A percentile compares a stretch with the other conserved stretches of the same genome.
Conservation (phyloP, 176 grass and related monocot genomes). For the Dendrocalamus sinicus region DNA sequence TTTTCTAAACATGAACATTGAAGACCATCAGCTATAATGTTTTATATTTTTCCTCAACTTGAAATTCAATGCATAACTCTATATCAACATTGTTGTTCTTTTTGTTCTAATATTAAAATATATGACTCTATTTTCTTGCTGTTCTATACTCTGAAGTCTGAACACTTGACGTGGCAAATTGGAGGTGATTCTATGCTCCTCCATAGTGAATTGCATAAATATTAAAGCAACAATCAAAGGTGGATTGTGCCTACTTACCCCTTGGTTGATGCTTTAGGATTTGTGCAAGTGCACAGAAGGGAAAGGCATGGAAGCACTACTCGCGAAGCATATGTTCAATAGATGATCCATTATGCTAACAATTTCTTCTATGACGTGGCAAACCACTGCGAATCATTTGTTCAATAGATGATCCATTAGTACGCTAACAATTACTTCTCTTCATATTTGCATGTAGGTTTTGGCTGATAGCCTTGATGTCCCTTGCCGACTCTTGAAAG, state of each 20-base stretch:
- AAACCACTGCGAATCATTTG: background rate
- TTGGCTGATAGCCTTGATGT: conserved; percentile 82
- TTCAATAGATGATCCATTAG: conserved; percentile 16
- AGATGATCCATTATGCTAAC: background rate
- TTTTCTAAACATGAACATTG: conserved; percentile 26
- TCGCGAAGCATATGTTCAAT: background rate
- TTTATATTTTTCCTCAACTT: conserved; percentile 23
- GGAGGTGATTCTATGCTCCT: too few relatives aligned
- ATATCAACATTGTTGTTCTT: background rate
- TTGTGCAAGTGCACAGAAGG: too few relatives aligned
- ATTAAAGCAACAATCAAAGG: too few relatives aligned
- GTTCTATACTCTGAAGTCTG: background rate
- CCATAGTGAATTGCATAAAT: too few relatives aligned
- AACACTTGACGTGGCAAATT: background rate
- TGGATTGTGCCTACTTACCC: too few relatives aligned
- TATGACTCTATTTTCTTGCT: background rate
- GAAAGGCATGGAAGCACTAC: too few relatives aligned
- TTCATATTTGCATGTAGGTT: conserved; percentile 66
- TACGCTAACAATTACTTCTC: conserved; percentile 30
- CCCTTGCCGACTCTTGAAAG: conserved; percentile 92
- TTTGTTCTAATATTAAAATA: conserved; percentile 22
- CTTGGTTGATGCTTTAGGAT: too few relatives aligned
- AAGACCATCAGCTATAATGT: conserved; percentile 26
- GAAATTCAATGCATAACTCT: conserved; percentile 15
- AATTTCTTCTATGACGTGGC: conserved; percentile 6